These are phyloP conservation scores for Kwoniella dendrophila DNA, from an alignment of 768 basidiomycete genomes.

Conservation along the genomic window DNA sequence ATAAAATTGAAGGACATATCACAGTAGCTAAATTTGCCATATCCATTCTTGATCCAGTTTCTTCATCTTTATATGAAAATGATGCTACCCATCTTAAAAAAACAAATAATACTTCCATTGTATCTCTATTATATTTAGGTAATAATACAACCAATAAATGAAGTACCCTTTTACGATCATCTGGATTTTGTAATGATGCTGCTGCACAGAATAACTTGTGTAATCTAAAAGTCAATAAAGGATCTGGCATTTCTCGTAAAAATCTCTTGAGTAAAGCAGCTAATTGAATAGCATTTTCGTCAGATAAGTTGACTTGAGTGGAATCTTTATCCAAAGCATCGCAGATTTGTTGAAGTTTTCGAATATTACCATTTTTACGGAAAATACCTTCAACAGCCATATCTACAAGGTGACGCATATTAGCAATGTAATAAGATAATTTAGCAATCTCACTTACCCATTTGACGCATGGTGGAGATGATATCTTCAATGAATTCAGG, in stretches of 20 bases:
- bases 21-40: slow-evolving; percentile 92
- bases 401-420: slow-evolving; percentile 61
- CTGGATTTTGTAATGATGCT: slow-evolving; percentile 76
- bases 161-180: slow-evolving; percentile 77
- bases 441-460: slow-evolving; percentile 68
- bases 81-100: slow-evolving; percentile 99
- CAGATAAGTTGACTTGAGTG: slow-evolving; percentile 82
- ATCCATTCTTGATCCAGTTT: slow-evolving; percentile 98
- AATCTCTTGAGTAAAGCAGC: slow-evolving; percentile 97
- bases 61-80: slow-evolving; percentile 95
- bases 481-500: slow-evolving; percentile 99
- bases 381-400: slow-evolving; percentile 99
- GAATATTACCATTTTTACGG: slow-evolving; percentile 96
- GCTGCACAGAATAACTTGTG: slow-evolving; percentile 85
- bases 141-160: slow-evolving; percentile 83
- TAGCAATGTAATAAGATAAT: background rate
- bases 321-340: slow-evolving; percentile 95
- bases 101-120: slow-evolving; percentile 95
- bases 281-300: slow-evolving; percentile 95
- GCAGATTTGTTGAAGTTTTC: slow-evolving; percentile 83
- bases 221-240: slow-evolving; percentile 89
- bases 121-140: slow-evolving; percentile 93
- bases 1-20: slow-evolving; percentile 96
- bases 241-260: slow-evolving; percentile 92
- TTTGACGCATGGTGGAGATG: slow-evolving; percentile 96